phyloP scores from a whole-genome alignment of 129 eudicot genomes.

The Erigeron canadensis region DNA sequence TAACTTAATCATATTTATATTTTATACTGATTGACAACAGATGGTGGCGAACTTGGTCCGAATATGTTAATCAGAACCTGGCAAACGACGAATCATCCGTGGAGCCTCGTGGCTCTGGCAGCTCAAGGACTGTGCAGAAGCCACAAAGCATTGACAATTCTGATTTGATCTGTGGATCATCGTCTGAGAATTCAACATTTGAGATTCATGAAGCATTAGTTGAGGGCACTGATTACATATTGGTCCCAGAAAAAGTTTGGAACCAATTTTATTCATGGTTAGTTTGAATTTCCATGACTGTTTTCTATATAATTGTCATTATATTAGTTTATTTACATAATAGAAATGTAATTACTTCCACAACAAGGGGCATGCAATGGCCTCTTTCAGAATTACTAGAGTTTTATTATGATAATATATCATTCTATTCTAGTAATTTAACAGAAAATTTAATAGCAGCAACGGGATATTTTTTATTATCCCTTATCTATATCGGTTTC shows the following conservation, averaged over 20 bases:
- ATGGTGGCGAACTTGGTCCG: constrained; percentile 94
- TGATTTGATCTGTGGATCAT: constrained; percentile 59
- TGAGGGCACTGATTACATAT: constrained; percentile 88
- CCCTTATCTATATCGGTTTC: too few species aligned
- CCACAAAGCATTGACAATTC: constrained; percentile 77
- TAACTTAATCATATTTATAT: constrained; percentile 6
- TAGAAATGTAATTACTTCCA: constrained; percentile 7
- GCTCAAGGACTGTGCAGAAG: constrained; percentile 45
- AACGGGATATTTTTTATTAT: too few species aligned
- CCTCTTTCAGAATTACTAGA: too few species aligned
- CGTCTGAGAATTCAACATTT: constrained; percentile 41
- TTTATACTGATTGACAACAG: constrained; percentile 38
- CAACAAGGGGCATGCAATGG: background rate
- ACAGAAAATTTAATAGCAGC: background rate
- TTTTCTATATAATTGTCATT: constrained; percentile 6
- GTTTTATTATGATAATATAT: background rate
- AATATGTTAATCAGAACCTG: constrained; percentile 64
- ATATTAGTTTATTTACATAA: background rate
- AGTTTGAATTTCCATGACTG: constrained; percentile 28
- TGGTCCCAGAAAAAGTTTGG: constrained; percentile 85
- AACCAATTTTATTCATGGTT: constrained; percentile 76
- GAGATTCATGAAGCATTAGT: constrained; percentile 68
- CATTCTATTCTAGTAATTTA: background rate
- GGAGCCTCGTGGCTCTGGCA: constrained; percentile 38
- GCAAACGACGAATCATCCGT: constrained; percentile 51